Evolutionary conservation across 2,329 filamentous ascomycete species (phyloP).

Genomic region (Aspergillus sp.): DNA sequence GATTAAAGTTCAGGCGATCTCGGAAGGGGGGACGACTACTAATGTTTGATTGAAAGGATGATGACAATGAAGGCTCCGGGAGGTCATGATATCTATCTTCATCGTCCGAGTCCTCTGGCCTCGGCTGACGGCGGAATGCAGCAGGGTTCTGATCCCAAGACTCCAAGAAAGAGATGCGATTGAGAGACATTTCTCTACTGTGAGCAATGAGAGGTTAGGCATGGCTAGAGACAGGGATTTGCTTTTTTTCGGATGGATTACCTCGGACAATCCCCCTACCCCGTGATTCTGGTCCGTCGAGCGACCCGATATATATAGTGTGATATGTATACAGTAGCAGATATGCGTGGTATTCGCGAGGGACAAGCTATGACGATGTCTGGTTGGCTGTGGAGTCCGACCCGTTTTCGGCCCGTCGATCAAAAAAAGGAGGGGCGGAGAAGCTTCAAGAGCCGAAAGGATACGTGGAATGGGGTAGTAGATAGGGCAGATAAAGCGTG

Average conservation of each 20-base stretch:
- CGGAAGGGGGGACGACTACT: conserved; percentile 22
- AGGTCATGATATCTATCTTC: conserved; percentile 34
- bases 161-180: conserved; percentile 47
- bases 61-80: conserved; percentile 32
- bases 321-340: neutral
- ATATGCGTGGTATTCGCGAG: neutral
- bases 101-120: conserved; percentile 29
- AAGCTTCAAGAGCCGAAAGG: neutral
- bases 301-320: neutral
- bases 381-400: conserved; percentile 9
- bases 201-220: neutral
- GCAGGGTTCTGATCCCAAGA: conserved; percentile 43
- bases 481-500: neutral
- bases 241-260: neutral
- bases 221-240: neutral
- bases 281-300: neutral
- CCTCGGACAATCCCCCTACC: neutral
- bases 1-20: conserved; percentile 46
- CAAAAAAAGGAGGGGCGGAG: neutral
- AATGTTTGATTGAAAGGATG: conserved; percentile 39
- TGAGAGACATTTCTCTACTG: conserved; percentile 42
- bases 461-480: neutral
- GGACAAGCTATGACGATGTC: conserved; percentile 4
- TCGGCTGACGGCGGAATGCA: conserved; percentile 28
- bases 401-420: conserved; percentile 10